Base-by-base conservation (phyloP, 495 filamentous ascomycete genomes). In the Parathielavia hyrcaniae region DNA sequence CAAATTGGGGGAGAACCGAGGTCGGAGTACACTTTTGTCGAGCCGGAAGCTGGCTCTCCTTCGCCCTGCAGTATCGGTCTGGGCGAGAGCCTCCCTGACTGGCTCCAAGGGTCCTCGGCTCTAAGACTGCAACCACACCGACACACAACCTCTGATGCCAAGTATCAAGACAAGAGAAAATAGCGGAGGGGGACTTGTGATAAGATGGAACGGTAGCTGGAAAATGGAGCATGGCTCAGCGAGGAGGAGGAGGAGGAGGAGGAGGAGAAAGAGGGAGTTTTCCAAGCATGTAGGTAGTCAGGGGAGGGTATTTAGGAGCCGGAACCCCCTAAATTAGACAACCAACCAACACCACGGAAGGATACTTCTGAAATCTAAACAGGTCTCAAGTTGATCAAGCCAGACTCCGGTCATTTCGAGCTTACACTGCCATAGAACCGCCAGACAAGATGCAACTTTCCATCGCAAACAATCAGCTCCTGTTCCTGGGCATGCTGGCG, bases 21-120 rank as follows among this genome's bases (percentile, higher is more conserved):
- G 41, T 1, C 17, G 48, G 11, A 50, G 48, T 14, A 19, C 8
- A 49, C 40, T 55, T 11, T 16, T 26, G 10, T 45, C 22, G 17
- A 45, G 17, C 22, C 53, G 53, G 53, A 55, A 38, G 53, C 40
- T 47, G 26, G 43, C 35, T 16, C 19, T 55, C 53, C 53, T 55
- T 47, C 19, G 36, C 30, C 36, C 40, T 52, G 50, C 50, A 39
- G 50, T 16, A 3, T 16, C 41, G n/a, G 19, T 41, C 30, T 23
- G 30, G 19, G 17, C 14, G 0, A 36, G 26, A 36, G 13, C 1
- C 14, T 20, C 39, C 43, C 19, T 41, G 5, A 41, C 51, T 34
- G 38, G 23, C 38, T 44, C 22, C 22, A 7, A 11, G 23, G 13
- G 19, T 43, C 16, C 20, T 1, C 13, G 19, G 3, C 23, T 10